A percentile compares a stretch with the other conserved stretches of the same genome.
Conservation (phyloP, 768 basidiomycete genomes). For the Boletus vermiculosoides region DNA sequence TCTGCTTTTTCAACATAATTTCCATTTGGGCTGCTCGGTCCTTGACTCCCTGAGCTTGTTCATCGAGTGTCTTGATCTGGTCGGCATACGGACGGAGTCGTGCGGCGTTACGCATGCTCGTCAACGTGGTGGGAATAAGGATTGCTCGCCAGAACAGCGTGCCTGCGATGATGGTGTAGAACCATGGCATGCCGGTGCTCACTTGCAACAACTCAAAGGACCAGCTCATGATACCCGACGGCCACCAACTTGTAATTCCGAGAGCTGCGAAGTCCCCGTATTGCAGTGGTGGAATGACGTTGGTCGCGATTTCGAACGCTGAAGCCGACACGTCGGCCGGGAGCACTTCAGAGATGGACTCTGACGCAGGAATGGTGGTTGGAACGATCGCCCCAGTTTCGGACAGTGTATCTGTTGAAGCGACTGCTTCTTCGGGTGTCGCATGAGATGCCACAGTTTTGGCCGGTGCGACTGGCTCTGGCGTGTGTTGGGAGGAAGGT, state of each 20-base stretch:
- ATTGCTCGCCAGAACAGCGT: constrained; percentile 59
- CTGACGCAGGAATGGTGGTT: constrained; percentile 5
- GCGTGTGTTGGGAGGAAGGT: background rate
- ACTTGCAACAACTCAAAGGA: constrained; percentile 70
- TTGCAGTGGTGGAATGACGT: constrained; percentile 50
- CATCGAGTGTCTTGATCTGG: constrained; percentile 54
- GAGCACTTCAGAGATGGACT: constrained; percentile 2
- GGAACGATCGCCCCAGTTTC: background rate
- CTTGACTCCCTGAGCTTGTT: constrained; percentile 32
- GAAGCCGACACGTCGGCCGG: constrained; percentile 7
- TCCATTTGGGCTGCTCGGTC: constrained; percentile 45
- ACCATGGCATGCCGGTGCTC: constrained; percentile 73
- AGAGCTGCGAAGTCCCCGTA: constrained; percentile 72
- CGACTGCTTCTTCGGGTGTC: background rate
- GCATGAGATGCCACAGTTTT: background rate
- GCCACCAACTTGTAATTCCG: constrained; percentile 65
- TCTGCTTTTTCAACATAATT: constrained; percentile 43
- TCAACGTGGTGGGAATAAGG: constrained; percentile 61
- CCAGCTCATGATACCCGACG: constrained; percentile 62
- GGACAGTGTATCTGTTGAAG: background rate
- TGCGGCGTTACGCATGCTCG: constrained; percentile 55
- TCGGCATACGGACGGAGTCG: constrained; percentile 36
- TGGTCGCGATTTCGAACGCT: constrained; percentile 20
- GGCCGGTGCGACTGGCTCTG: constrained; percentile 5
- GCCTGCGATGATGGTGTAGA: constrained; percentile 72